A percentile compares a stretch with the other conserved stretches of the same genome.
Evolutionary conservation across 2,329 filamentous ascomycete species (phyloP).

Genomic region (Daldinia sp.): DNA sequence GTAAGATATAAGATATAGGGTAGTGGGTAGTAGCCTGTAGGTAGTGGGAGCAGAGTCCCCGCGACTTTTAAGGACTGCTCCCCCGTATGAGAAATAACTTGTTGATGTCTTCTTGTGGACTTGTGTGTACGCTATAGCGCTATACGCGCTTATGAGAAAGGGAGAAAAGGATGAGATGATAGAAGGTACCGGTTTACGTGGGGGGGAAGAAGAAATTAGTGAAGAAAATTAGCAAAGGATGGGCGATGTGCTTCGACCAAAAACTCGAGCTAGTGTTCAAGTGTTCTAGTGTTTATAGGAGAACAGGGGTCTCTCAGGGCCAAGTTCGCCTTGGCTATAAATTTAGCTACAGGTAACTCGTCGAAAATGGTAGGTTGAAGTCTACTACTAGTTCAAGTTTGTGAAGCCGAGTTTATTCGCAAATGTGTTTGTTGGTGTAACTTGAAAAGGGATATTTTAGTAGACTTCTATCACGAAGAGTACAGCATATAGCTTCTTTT

Average conservation of each 20-base stretch:
- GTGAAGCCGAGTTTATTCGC: background rate
- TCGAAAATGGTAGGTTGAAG: no score
- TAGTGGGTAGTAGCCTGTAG: no score
- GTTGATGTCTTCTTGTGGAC: constrained; percentile 4
- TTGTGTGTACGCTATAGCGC: background rate
- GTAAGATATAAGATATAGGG: background rate
- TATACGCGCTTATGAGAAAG: background rate
- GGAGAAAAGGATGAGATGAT: background rate
- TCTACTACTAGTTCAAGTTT: background rate
- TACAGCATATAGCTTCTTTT: background rate
- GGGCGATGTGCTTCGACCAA: constrained; percentile 18
- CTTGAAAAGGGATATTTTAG: background rate
- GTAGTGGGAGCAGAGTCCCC: constrained; percentile 28
- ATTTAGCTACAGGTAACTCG: background rate
- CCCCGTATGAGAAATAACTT: background rate
- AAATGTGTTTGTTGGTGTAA: background rate
- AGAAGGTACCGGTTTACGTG: constrained; percentile 9
- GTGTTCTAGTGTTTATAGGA: no score
- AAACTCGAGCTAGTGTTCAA: constrained; percentile 15
- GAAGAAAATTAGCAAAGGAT: constrained; percentile 5
- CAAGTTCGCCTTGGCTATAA: background rate
- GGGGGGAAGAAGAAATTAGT: constrained; percentile 11
- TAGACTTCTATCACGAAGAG: background rate
- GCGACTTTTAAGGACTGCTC: background rate
- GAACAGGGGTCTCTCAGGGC: constrained; percentile 16